phyloP scores from a whole-genome alignment of 345 rosid genomes.

The Brassica juncea region DNA sequence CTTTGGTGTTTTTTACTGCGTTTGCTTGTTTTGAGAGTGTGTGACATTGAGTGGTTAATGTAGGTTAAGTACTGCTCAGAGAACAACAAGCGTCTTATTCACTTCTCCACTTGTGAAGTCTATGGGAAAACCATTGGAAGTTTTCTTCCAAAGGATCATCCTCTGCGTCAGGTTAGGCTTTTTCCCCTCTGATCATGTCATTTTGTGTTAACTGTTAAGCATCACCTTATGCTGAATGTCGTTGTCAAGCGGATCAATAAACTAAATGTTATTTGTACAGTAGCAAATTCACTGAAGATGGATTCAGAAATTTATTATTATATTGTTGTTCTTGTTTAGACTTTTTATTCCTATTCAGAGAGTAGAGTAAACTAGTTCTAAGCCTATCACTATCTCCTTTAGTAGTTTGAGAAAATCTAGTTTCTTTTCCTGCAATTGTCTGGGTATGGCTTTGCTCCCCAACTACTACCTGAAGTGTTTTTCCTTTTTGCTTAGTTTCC shows the following conservation, averaged over 20 bases:
- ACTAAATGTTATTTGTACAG: neutral
- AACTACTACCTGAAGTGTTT: neutral
- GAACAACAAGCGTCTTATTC: conserved; percentile 95
- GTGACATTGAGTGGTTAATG: conserved; percentile 38
- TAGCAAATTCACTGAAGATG: neutral
- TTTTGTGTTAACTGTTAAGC: neutral
- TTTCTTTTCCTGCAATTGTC: neutral
- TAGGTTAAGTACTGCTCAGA: conserved; percentile 99
- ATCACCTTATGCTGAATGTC: neutral
- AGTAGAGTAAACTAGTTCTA: neutral
- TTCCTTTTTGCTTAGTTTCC: neutral
- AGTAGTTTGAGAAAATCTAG: neutral
- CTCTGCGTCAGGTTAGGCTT: conserved; percentile 82
- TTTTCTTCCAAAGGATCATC: conserved; percentile 93
- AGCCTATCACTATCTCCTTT: neutral
- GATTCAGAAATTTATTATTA: neutral
- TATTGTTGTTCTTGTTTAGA: too few species aligned
- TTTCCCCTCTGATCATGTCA: conserved; percentile 2
- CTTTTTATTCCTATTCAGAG: neutral
- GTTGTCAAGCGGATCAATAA: neutral
- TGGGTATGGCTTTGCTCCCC: neutral
- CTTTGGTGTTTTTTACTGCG: neutral
- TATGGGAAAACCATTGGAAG: conserved; percentile 97
- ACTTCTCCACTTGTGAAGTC: conserved; percentile 98
- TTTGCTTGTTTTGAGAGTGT: neutral